Base-by-base conservation (phyloP, 2,329 filamentous ascomycete species). In the Dactylellina drechsleri region DNA sequence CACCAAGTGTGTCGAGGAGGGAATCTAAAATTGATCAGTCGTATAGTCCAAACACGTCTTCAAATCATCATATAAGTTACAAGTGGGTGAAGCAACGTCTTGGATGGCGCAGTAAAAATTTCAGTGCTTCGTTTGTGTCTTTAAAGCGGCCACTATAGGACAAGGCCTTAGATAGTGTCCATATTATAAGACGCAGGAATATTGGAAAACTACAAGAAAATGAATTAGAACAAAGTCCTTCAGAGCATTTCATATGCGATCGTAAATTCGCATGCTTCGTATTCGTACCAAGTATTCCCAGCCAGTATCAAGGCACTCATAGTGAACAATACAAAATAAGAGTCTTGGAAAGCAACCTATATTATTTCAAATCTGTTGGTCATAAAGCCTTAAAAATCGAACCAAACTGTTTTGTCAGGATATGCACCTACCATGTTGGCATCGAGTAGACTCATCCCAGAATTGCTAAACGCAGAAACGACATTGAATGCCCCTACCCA, bases 401-500 rank as follows among this genome's bases (percentile, higher is more conserved):
- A 43, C 28, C 26, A 43, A 3, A 23, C 8, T 20, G 75, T 75
- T 23, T 74, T 73, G n/a, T 72, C 52, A 6, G 13, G 43, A 47
- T 18, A n/a, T 4, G 40, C 90, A 0, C 86, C 86, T 1, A 86
- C 83, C 83, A 92, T 89, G 78, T 90, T 90, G 47, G 86, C 85
- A 79, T 91, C 88, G 12, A 91, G 82, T 41, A 91, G 83, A 18
- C 86, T 87, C 88, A 91, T 90, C 47, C 89, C 89, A n/a, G 85
- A 88, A 77, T 91, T 91, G 81, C 90, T 90, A 81, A 91, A 91
- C 0, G 89, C 89, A 16, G 87, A 90, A 3, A 88, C 85, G 1
- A 87, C 87, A 75, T 90, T 88, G 82, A 91, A 91, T 52, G 88
- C 85, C 47, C 89, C 89, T 1, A 88, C 83, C 89, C 89, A 91